Evolutionary conservation across 2,329 filamentous ascomycete species (phyloP), one percentile per base, ranked within the genome.

Genomic region (Nemania bipapillata): DNA sequence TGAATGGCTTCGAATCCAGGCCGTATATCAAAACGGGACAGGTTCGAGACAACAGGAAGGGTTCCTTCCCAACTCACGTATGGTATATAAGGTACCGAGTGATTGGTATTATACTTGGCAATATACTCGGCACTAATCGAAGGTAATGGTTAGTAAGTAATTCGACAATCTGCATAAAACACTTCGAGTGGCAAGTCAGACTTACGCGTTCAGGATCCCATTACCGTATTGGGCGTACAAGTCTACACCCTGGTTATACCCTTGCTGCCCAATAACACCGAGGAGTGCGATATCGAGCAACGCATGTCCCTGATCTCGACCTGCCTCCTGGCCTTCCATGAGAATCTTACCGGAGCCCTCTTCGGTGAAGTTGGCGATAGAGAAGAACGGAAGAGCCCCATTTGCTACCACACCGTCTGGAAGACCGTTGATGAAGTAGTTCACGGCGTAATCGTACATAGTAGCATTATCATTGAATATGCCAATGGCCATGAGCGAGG

Each of bases 261-360:
- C 78, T 70, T 81, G 79, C 73, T 83, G 81, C 2, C 79, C 81
- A 53, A 85, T 71, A 0, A 79, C 77, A 2, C 80, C 82, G 1
- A 83, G 66, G 7, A 83, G 72, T 0, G 77, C 75, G n/a, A 83
- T 77, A 65, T 80, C 79, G 4, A 85, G 74, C 9, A 77, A 77
- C 1, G 81, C 71, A 67, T 85, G 83, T 7, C 82, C 83, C 69
- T 85, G 83, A 65, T 85, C 83, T 0, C 82, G 74, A 2, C 82
- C 82, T 1, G 81, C 77, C 56, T 84, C 81, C 52, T 54, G 52
- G 26, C 26, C 26, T 22, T 54, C 8, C 52, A 54, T 54, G 17
- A 54, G 52, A 35, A 24, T 54, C 52, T 54, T 54, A 11, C 26
- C 52, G 7, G 52, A 54, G 20, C 30, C 52, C 30, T 35, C 28